Evolutionary conservation across 768 basidiomycete genomes (phyloP).

Genomic region (Russula earlei): DNA sequence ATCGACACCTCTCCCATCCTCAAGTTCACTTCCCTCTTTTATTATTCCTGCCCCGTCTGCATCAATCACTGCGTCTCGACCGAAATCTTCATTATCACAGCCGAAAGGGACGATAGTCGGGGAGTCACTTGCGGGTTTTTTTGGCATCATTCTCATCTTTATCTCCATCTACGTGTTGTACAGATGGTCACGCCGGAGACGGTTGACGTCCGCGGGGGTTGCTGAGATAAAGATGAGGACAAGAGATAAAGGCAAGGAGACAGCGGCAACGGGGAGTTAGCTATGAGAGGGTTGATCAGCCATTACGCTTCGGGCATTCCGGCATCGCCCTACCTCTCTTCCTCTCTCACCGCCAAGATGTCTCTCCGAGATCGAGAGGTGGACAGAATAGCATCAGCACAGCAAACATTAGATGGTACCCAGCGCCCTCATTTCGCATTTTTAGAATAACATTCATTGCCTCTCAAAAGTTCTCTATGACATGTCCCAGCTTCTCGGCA

Average conservation of each 20-base stretch:
- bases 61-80: neutral
- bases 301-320: too few relatives aligned
- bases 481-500: slow-evolving; percentile 82
- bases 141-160: slow-evolving; percentile 17
- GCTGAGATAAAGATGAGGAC: slow-evolving; percentile 12
- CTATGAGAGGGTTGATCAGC: too few relatives aligned
- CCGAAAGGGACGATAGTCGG: slow-evolving; percentile 20
- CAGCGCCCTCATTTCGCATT: slow-evolving; percentile 12
- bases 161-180: neutral
- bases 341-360: neutral
- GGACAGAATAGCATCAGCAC: slow-evolving; percentile 23
- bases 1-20: slow-evolving; percentile 9
- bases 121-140: slow-evolving; percentile 20
- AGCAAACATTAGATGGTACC: slow-evolving; percentile 31
- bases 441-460: neutral
- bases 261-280: neutral
- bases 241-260: neutral
- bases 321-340: neutral
- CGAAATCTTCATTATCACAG: slow-evolving; percentile 13
- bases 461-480: slow-evolving; percentile 59
- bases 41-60: slow-evolving; percentile 13
- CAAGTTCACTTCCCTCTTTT: slow-evolving; percentile 19
- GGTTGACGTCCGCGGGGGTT: neutral
- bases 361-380: slow-evolving; percentile 15
- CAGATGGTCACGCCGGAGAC: slow-evolving; percentile 5